A percentile compares a stretch with the other conserved stretches of the same genome.
Evolutionary conservation across 306 rosid species (phyloP).

Genomic region (Inga oerstediana): DNA sequence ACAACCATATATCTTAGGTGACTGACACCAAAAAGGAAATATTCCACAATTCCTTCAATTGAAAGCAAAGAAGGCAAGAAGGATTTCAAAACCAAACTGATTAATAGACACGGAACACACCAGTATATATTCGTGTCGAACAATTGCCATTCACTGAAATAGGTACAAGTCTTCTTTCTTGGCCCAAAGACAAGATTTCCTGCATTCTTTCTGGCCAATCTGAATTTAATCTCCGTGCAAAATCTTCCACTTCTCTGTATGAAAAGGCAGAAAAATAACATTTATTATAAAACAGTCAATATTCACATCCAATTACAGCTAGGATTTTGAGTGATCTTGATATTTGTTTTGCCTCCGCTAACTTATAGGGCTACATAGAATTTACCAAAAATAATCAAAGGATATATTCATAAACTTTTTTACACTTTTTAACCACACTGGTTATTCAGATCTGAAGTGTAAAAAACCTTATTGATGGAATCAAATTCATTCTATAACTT

Average conservation of each 20-base stretch:
- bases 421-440: not conserved
- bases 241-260: conserved; percentile 90
- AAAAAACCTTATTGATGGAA: not conserved
- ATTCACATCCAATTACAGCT: not conserved
- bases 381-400: not conserved
- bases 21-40: not conserved
- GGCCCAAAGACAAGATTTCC: conserved; percentile 75
- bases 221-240: conserved; percentile 83
- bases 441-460: not conserved
- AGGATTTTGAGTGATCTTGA: conserved; percentile 1
- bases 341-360: not conserved
- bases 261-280: conserved; percentile 3
- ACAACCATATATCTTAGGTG: not conserved
- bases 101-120: conserved; percentile 42
- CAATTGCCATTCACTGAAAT: conserved; percentile 64
- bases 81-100: not conserved
- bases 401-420: not conserved
- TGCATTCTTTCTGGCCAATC: conserved; percentile 94
- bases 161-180: conserved; percentile 70
- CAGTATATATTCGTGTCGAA: conserved; percentile 51
- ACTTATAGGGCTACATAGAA: conserved; percentile 8
- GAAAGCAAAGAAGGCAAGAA: conserved; percentile 7
- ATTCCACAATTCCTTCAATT: conserved; percentile 19
- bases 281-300: not conserved
- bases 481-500: not conserved